Percentiles rank a stretch among this genome's conserved stretches.
These are phyloP conservation scores for Meira nashicola DNA, from an alignment of 1,284 basidiomycete genomes.

Conservation along the genomic window DNA sequence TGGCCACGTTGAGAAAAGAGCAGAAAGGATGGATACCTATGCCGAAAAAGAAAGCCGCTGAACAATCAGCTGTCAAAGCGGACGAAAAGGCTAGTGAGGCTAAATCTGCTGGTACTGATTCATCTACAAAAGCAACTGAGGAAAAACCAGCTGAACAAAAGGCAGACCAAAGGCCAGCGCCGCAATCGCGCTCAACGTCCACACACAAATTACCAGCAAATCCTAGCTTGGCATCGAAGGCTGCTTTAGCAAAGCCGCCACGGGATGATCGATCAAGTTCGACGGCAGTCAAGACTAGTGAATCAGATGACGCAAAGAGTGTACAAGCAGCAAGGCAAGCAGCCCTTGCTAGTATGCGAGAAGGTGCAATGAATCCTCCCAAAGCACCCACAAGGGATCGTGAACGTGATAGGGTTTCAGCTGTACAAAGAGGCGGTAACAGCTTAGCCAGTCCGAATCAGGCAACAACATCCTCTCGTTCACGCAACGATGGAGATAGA, in stretches of 20 bases:
- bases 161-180: background rate
- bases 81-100: conserved; percentile 1
- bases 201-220: background rate
- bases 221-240: background rate
- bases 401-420: conserved; percentile 8
- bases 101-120: background rate
- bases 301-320: background rate
- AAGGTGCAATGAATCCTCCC: conserved; percentile 20
- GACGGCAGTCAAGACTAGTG: background rate
- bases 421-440: background rate
- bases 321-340: conserved; percentile 17
- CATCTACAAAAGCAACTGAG: background rate
- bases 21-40: conserved; percentile 34
- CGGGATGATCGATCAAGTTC: background rate
- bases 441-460: background rate
- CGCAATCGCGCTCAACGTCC: background rate
- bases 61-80: background rate
- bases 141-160: background rate
- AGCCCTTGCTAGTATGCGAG: conserved; percentile 11
- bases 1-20: conserved; percentile 45
- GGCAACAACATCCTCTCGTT: background rate
- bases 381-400: conserved; percentile 12
- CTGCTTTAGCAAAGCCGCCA: background rate
- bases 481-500: conserved; percentile 4
- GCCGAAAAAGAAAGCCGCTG: conserved; percentile 12